Evolutionary conservation across 345 rosid genomes (phyloP), one percentile per base, ranked within the genome.

Genomic region (Conringia planisiliqua): DNA sequence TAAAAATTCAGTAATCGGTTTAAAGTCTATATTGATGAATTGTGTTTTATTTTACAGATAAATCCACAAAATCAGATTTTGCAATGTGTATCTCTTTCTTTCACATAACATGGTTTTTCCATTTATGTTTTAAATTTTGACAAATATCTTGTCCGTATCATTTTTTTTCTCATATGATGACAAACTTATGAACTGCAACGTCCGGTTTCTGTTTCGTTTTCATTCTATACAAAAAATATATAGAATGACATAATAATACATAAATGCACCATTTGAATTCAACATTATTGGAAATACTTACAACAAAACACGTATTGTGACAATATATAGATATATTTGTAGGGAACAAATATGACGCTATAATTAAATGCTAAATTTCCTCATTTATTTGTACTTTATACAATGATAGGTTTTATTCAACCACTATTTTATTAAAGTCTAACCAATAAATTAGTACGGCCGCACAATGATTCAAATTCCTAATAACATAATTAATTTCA

Each of bases 231-330:
- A 12, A 69, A 42, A 59, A 5, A 54, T 35, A 58, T 20, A 5
- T n/a, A 47, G 2, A n/a, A 3, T 71, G 3, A 10, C 12, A 0
- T 24, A 35, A 26, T 5, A 43, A 57, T 43, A 30, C 26, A 46
- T 33, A 33, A n/a, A 47, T 47, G 68, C 59, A 39, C 14, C 62
- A 29, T 72, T 50, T 50, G 40, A 39, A 12, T 16, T 43, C 29
- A 43, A 40, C 62, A 30, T 73, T 42, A 65, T 56, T 65, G n/a
- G 5, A 35, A 24, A 44, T 11, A 44, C 72, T 56, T 65, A 65
- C 78, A 56, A 8, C 65, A 17, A 66, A 73, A 65, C 66, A 73
- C 78, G 66, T 65, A 43, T 73, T 55, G 18, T 52, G 63, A 14
- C 51, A 39, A 52, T 51, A 6, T 8, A 9, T 13, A 18, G 14